Percentiles rank a stretch among this genome's conserved stretches.
Conservation (phyloP, 2,329 filamentous ascomycete species). For the Chaetomium sp. region DNA sequence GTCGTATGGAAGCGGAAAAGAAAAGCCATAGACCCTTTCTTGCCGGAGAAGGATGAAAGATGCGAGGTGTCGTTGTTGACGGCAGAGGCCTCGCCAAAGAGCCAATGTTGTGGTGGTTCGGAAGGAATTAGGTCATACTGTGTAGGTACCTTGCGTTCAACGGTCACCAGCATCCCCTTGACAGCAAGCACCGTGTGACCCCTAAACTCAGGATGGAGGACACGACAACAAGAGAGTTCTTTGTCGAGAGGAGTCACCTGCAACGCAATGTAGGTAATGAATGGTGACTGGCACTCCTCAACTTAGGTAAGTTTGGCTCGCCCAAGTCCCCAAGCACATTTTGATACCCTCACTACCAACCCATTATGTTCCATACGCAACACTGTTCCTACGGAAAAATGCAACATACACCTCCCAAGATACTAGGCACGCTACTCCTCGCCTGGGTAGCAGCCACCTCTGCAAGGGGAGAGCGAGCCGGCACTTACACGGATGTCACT, state of each 20-base stretch:
- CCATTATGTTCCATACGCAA: background rate
- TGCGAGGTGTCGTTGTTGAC: too few relatives aligned
- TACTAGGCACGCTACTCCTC: background rate
- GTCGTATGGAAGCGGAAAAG: slow-evolving; percentile 2
- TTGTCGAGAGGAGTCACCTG: background rate
- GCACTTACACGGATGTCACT: slow-evolving; percentile 24
- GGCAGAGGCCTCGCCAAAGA: too few relatives aligned
- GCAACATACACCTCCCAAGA: background rate
- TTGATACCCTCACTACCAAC: background rate
- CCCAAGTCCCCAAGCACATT: background rate
- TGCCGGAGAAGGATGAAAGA: background rate
- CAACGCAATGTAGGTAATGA: background rate
- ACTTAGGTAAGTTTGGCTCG: background rate
- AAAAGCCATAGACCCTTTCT: background rate
- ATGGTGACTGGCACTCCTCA: background rate
- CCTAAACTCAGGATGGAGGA: background rate
- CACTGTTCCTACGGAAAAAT: background rate
- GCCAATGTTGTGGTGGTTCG: too few relatives aligned
- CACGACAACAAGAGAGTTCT: background rate
- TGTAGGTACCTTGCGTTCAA: too few relatives aligned
- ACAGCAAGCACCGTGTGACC: background rate
- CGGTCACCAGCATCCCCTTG: background rate
- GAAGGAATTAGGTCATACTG: too few relatives aligned
- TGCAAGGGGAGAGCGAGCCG: background rate
- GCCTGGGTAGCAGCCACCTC: background rate